Conservation (phyloP, 2,329 filamentous ascomycete species). For the Calonectria pauciramosa region DNA sequence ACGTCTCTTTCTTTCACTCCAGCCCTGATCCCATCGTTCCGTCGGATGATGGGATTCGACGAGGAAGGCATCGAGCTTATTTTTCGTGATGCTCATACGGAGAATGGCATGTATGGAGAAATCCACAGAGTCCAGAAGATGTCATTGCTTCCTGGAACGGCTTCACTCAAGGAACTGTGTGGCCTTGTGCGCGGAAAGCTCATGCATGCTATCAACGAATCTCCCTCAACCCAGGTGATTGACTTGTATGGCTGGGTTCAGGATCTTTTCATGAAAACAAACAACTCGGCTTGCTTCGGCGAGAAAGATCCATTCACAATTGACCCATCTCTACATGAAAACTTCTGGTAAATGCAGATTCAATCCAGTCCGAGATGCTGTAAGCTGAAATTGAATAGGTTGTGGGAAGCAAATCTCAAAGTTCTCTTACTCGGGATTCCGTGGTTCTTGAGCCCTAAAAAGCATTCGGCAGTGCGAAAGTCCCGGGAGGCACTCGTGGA, state of each 20-base stretch:
- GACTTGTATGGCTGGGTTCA: slow-evolving; percentile 34
- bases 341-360: slow-evolving; percentile 26
- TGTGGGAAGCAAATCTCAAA: slow-evolving; percentile 38
- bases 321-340: slow-evolving; percentile 19
- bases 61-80: slow-evolving; percentile 39
- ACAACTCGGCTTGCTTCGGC: slow-evolving; percentile 39
- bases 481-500: slow-evolving; percentile 31
- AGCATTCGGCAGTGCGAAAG: slow-evolving; percentile 16
- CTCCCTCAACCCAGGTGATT: slow-evolving; percentile 22
- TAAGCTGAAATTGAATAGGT: slow-evolving; percentile 12
- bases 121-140: slow-evolving; percentile 37
- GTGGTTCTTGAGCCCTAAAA: slow-evolving; percentile 35
- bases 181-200: slow-evolving; percentile 23
- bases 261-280: slow-evolving; percentile 36
- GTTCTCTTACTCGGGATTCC: slow-evolving; percentile 31
- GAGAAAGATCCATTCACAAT: slow-evolving; percentile 34
- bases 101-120: slow-evolving; percentile 40
- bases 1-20: slow-evolving; percentile 35
- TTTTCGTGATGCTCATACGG: slow-evolving; percentile 40
- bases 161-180: slow-evolving; percentile 31
- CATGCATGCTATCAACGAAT: slow-evolving; percentile 22
- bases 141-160: slow-evolving; percentile 33
- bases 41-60: slow-evolving; percentile 38
- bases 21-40: slow-evolving; percentile 37
- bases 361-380: background rate